Base-by-base conservation (phyloP, 2,329 filamentous ascomycete species). In the Fusarium buxicola region DNA sequence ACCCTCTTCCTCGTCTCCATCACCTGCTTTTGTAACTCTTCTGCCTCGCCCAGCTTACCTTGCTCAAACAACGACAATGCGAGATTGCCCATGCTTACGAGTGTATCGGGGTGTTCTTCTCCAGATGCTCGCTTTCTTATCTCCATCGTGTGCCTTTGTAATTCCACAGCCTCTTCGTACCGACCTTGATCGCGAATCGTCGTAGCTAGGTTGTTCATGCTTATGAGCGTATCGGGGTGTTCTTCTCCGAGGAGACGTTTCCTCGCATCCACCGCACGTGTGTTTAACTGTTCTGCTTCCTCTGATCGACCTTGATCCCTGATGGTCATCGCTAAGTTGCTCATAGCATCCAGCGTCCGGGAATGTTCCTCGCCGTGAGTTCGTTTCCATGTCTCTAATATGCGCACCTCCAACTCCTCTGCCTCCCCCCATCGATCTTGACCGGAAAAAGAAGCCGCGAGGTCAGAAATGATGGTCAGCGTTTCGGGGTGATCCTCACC, bases 61-160 rank as follows among this genome's bases (percentile, higher is more conserved):
- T 53, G n/a, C 2, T 6, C 2, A 8, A 8, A 10, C 35, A 60
- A 15, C 1, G 4, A 7, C 8, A 1, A 2, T 2, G 54, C 60
- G 0, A 66, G 34, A 2, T 49, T 55, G 3, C 16, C 15, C n/a
- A 27, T 63, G 27, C 45, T 50, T 3, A 1, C 5, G 2, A 43
- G 30, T 3, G 38, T 46, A 10, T 15, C 24, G 0, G 46, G 56
- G 1, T 63, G 30, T 1, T 63, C 57, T 5, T 53, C n/a, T 27
- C 59, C 52, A 3, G 41, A 2, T 1, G 5, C 15, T 10, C 8
- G 59, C 32, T 55, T 60, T 2, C 18, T 16, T 1, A 7, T 49
- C 50, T 68, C 60, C 21, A 71, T 4, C 8, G 60, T 60, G 13
- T 55, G 36, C 21, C 39, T 41, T 12, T 55, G 8, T 28, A 64